Conservation (phyloP, 139 green algal species). For the Diplosphaera chodatii region DNA sequence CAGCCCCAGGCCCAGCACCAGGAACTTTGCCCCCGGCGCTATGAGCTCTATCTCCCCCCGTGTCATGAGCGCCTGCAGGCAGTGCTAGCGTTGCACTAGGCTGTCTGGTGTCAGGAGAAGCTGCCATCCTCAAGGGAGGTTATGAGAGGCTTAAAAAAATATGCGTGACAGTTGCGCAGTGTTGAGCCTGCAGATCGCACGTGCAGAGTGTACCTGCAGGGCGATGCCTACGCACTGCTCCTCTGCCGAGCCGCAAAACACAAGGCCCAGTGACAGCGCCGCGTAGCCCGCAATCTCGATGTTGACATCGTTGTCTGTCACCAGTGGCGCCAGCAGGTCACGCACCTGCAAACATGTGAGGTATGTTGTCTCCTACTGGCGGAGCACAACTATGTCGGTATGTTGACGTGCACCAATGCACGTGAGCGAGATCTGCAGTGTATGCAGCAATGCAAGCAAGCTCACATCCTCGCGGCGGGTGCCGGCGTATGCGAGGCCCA, state of each 20-base stretch:
- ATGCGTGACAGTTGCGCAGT: too few relatives aligned
- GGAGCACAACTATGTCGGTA: too few relatives aligned
- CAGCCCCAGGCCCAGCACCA: slow-evolving; percentile 86
- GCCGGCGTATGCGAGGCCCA: slow-evolving; percentile 97
- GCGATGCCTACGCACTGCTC: not conserved
- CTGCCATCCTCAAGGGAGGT: too few relatives aligned
- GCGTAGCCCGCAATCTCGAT: slow-evolving; percentile 83
- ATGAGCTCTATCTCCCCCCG: slow-evolving; percentile 74
- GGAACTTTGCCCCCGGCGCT: slow-evolving; percentile 63
- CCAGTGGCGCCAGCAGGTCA: slow-evolving; percentile 54
- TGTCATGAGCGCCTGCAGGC: slow-evolving; percentile 79
- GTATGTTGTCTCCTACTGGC: too few relatives aligned
- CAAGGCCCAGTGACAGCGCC: slow-evolving; percentile 84
- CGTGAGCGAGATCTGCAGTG: too few relatives aligned
- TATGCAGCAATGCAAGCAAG: not conserved
- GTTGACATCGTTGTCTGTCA: slow-evolving; percentile 63
- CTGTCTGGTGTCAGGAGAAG: not conserved
- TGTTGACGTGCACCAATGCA: too few relatives aligned
- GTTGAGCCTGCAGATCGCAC: too few relatives aligned
- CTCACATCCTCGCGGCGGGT: slow-evolving; percentile 25
- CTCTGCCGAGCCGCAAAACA: slow-evolving; percentile 75
- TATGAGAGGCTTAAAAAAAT: too few relatives aligned
- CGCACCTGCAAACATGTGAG: slow-evolving; percentile 40
- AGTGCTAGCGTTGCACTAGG: too few relatives aligned
- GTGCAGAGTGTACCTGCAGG: not conserved